Evolutionary conservation across 768 basidiomycete genomes (phyloP).

Genomic region (Pholiota microspora): DNA sequence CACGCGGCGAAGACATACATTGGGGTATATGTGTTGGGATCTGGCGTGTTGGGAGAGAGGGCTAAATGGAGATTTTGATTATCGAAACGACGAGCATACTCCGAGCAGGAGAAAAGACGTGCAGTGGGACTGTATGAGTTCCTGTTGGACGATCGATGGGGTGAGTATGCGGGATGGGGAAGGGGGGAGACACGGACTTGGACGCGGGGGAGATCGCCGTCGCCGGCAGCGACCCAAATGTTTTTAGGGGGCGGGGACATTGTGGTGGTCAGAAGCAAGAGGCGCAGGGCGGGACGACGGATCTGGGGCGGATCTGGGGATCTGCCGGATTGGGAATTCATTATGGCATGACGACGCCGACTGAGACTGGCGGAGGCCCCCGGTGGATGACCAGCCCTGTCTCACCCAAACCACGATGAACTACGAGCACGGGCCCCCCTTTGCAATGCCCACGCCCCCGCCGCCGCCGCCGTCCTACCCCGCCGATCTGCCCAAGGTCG

Average conservation of each 20-base stretch:
- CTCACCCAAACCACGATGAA: conserved; percentile 21
- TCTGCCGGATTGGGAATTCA: conserved; percentile 21
- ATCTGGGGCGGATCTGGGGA: conserved; percentile 24
- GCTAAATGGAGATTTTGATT: conserved; percentile 40
- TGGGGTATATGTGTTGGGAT: conserved; percentile 76
- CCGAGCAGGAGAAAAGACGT: conserved; percentile 30
- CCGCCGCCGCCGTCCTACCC: conserved; percentile 13
- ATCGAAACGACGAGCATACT: conserved; percentile 23
- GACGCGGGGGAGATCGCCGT: conserved; percentile 81
- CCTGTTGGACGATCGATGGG: conserved; percentile 33
- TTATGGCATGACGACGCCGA: conserved; percentile 19
- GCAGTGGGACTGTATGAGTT: conserved; percentile 59
- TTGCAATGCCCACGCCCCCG: not conserved
- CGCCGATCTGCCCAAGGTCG: conserved; percentile 48
- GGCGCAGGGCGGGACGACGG: conserved; percentile 11
- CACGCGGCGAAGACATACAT: conserved; percentile 44
- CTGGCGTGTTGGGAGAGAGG: conserved; percentile 69
- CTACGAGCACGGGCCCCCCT: not conserved
- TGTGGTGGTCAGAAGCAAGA: conserved; percentile 11
- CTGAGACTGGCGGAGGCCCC: conserved; percentile 6
- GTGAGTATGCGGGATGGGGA: conserved; percentile 10
- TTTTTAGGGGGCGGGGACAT: conserved; percentile 41
- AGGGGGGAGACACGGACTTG: conserved; percentile 41
- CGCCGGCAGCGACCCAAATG: conserved; percentile 92
- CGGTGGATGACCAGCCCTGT: conserved; percentile 14